Evolutionary conservation across 2,329 filamentous ascomycete genomes (phyloP), one percentile per base, ranked within the genome.

Genomic region (Colletotrichum brevisporum): DNA sequence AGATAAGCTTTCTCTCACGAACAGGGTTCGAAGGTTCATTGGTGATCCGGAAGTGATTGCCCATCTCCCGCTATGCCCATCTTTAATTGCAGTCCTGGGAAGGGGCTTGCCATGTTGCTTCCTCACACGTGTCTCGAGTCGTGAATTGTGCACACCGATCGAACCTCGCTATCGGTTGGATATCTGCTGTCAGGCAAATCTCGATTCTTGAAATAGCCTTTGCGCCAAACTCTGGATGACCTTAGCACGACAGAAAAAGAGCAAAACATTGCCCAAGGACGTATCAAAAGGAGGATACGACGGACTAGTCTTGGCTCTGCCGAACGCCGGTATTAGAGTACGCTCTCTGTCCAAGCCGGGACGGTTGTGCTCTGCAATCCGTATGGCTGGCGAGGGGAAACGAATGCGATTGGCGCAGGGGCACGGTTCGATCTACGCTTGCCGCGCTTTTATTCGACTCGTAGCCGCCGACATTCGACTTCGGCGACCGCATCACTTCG

Each of bases 391-490:
- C 31, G 24, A n/a, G 36, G n/a, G 26, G 10, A 36, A 36, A 10
- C 26, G 43, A n/a, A 51, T 2, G 36, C 21, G 3, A 61, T 61
- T 53, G 58, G 58, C 16, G 36, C 48, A 31, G 31, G 1, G 13
- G 21, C n/a, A 31, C 18, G 58, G 18, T 24, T 26, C 21, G 13
- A 24, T 31, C 47, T 47, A 21, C 9, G 48, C 12, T 43, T 61
- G 58, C 50, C 47, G 48, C 6, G 27, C 1, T 24, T 6, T 53
- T 47, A 43, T 52, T 61, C 50, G 47, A 52, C 48, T 16, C 24
- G 47, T 8, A 61, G 39, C 58, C 58, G 58, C 58, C 50, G 58
- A 24, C 36, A 15, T 5, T 48, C 55, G 43, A 50, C 10, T 18
- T 21, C 47, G 26, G 18, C 16, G 21, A 47, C 21, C 50, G 13